Base-by-base conservation (phyloP, 768 basidiomycete genomes). In the Boletus barrowsii region DNA sequence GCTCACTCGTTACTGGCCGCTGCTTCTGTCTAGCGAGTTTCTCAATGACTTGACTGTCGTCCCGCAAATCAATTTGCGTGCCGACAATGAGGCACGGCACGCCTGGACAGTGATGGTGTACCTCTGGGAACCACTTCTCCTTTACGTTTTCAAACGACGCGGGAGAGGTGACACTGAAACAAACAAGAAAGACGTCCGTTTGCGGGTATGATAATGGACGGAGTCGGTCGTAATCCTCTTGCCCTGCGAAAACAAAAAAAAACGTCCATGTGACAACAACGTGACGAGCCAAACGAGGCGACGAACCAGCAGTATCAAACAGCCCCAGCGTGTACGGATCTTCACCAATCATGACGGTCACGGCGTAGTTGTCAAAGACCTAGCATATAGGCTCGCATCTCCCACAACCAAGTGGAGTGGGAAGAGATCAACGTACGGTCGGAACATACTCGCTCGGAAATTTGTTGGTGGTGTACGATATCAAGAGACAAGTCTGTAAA, bases 91-190 rank as follows among this genome's bases (percentile, higher is more conserved):
- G 85, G 82, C 96, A 98, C 62, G 96, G 95, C 54, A 98, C 96
- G 47, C 97, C 96, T 15, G 97, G 97, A 80, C 97, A 99, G 69
- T 99, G 97, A 71, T 98, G 97, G 71, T 95, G 95, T 50, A 99
- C 96, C 78, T 99, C 97, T 6, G 97, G 97, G 83, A 98, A 97
- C 97, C 97, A 99, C 73, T 99, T 99, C 77, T 99, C 97, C 83
- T 97, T 98, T 67, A 99, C 96, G 88, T 99, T 98, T 75, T 99
- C 97, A 69, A 98, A 99, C 45, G 93, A 96, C 29, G 97, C 96
- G 4, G 96, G 97, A 10, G 91, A 94, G 40, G 96, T 98, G 64
- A 99, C 97, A 68, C 92, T 95, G 81, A 98, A 99, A 76, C 97
- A 99, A 62, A 99, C 96, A 54, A 99, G 81, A 83, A 99, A 98